phyloP scores from a whole-genome alignment of 2,329 filamentous ascomycete species.

The Fusarium continuum region DNA sequence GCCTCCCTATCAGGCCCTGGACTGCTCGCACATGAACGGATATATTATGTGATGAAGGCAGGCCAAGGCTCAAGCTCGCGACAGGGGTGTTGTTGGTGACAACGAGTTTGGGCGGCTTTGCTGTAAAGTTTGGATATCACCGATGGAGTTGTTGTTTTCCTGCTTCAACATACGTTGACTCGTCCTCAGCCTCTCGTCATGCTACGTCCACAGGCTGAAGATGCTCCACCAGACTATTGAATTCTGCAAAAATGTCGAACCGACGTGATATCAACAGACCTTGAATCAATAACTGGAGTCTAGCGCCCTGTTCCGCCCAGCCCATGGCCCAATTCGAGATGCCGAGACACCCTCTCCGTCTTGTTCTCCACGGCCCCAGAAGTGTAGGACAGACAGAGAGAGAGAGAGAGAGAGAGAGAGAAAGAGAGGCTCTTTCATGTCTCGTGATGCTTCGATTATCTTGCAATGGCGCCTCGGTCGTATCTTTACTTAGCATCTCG shows the following conservation, averaged over 20 bases:
- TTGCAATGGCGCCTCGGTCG: slow-evolving; percentile 17
- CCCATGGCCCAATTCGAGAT: slow-evolving; percentile 14
- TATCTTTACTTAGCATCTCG: slow-evolving; percentile 18
- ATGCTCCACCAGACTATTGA: slow-evolving; percentile 29
- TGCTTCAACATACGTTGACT: slow-evolving; percentile 4
- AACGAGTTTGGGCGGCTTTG: not conserved
- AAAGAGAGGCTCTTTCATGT: not conserved
- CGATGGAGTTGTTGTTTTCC: not conserved
- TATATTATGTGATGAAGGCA: not conserved
- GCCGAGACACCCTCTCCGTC: slow-evolving; percentile 20
- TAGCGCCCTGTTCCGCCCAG: slow-evolving; percentile 30
- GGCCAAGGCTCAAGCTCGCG: not conserved
- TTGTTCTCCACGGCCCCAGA: slow-evolving; percentile 24
- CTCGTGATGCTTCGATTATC: slow-evolving; percentile 6
- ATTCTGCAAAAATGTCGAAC: not conserved
- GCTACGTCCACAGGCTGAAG: slow-evolving; percentile 3
- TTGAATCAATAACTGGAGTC: slow-evolving; percentile 13
- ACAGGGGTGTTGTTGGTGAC: slow-evolving; percentile 1
- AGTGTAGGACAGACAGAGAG: slow-evolving; percentile 9
- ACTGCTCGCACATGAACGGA: slow-evolving; percentile 24
- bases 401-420: too few relatives aligned
- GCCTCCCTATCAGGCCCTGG: slow-evolving; percentile 4
- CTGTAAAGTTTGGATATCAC: not conserved
- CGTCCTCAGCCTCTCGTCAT: slow-evolving; percentile 6
- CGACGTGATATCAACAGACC: not conserved